Evolutionary conservation across 2,329 filamentous ascomycete species (phyloP).

Genomic region (Pyrenochaeta sp.): DNA sequence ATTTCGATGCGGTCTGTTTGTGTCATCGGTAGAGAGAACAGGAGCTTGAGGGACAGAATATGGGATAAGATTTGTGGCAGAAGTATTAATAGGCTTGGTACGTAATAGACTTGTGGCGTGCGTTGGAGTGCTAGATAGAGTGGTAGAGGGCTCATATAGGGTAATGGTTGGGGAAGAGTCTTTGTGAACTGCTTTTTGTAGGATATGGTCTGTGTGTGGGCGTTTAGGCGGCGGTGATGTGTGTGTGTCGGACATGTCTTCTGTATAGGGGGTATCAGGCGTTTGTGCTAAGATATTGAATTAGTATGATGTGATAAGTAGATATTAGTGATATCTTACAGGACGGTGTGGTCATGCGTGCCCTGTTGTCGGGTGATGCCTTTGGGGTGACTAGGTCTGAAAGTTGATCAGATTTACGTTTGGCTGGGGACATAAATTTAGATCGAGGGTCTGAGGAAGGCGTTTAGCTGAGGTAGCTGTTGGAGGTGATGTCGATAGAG

Average conservation of each 20-base stretch:
- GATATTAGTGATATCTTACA: conserved; percentile 3
- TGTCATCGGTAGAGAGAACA: conserved; percentile 6
- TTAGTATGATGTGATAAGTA: conserved; percentile 5
- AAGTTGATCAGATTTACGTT: conserved; percentile 6
- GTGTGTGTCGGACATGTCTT: conserved; percentile 3
- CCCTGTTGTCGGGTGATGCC: conserved; percentile 1
- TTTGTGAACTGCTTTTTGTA: not conserved
- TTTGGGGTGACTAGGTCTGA: conserved; percentile 3
- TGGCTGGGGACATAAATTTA: conserved; percentile 6
- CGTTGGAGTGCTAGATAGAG: not conserved
- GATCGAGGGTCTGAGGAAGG: conserved; percentile 4
- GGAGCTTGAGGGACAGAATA: conserved; percentile 4
- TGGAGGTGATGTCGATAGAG: conserved; percentile 1
- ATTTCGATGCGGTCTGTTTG: conserved; percentile 3
- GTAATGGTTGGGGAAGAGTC: conserved; percentile 2
- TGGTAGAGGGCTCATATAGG: not conserved
- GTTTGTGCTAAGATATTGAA: conserved; percentile 3
- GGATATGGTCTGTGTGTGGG: conserved; percentile 3
- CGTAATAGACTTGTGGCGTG: conserved; percentile 3
- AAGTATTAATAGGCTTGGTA: conserved; percentile 3
- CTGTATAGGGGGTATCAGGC: conserved; percentile 2
- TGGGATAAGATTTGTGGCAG: conserved; percentile 5
- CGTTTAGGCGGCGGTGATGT: conserved; percentile 2
- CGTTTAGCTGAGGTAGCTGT: conserved; percentile 2
- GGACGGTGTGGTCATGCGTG: conserved; percentile 4